Conservation (phyloP, 129 eudicot species). For the Glebionis coronaria region DNA sequence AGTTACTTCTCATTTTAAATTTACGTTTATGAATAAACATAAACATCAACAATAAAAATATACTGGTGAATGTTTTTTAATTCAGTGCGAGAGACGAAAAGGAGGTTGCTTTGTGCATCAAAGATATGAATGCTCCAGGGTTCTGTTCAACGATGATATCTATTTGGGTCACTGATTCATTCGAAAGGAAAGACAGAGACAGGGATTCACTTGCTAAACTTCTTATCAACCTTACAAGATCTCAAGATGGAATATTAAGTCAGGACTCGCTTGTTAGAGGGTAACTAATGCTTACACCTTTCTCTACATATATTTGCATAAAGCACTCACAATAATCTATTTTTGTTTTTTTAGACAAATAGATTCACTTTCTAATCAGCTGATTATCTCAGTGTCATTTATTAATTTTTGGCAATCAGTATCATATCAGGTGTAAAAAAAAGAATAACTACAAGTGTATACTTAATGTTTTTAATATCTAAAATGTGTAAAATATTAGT, state of each 20-base stretch:
- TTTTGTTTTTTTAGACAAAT: neutral
- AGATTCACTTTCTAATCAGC: neutral
- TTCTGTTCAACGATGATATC: slow-evolving; percentile 82
- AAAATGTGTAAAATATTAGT: too few species aligned
- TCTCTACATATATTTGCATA: neutral
- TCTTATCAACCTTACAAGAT: slow-evolving; percentile 61
- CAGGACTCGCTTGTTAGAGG: slow-evolving; percentile 70
- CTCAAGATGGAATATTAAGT: slow-evolving; percentile 52
- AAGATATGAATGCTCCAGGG: slow-evolving; percentile 73
- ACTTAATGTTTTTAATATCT: too few species aligned
- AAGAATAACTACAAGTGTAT: too few species aligned
- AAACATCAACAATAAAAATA: too few species aligned
- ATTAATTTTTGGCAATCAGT: neutral
- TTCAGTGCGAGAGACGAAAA: slow-evolving; percentile 87
- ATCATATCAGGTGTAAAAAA: neutral
- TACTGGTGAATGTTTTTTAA: slow-evolving; percentile 1
- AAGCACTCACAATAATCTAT: neutral
- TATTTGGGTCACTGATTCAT: slow-evolving; percentile 82
- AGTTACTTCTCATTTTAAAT: neutral
- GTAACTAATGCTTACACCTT: slow-evolving; percentile 35
- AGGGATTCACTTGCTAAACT: slow-evolving; percentile 73
- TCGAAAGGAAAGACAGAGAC: slow-evolving; percentile 86
- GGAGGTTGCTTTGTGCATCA: slow-evolving; percentile 78
- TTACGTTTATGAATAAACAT: too few species aligned
- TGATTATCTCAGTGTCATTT: neutral